These are phyloP conservation scores for Globisporangium radiosum DNA, from an alignment of 352 stramenopile species.

Conservation along the genomic window DNA sequence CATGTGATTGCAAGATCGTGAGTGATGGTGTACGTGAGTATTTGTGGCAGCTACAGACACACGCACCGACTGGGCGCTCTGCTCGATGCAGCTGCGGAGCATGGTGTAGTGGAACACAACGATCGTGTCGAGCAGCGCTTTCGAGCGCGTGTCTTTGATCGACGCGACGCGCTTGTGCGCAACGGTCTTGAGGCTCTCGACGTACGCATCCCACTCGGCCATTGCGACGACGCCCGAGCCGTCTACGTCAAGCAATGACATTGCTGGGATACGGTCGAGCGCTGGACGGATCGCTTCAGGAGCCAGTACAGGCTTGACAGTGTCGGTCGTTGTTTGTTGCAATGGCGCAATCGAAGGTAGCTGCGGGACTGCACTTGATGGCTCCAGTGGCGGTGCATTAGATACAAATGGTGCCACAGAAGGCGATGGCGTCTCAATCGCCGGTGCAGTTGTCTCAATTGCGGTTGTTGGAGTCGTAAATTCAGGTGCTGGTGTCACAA, in stretches of 20 bases:
- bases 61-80: conserved; percentile 14
- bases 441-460: not conserved
- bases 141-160: not conserved
- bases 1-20: not conserved
- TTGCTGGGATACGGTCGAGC: not conserved
- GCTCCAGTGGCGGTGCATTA: no score
- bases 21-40: not conserved
- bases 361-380: no score
- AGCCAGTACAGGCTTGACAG: no score
- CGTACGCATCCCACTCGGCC: not conserved
- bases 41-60: no score
- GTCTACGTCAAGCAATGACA: not conserved
- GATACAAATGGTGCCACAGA: not conserved
- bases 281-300: not conserved
- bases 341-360: no score
- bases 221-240: not conserved
- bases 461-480: not conserved
- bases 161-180: not conserved
- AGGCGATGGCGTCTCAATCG: not conserved
- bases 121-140: conserved; percentile 10
- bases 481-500: not conserved
- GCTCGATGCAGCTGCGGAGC: conserved; percentile 16
- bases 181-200: not conserved
- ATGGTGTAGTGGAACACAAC: conserved; percentile 26
- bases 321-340: no score